Percentiles rank a stretch among this genome's conserved stretches.
Conservation (phyloP, 192 early-diverging fungal genomes). For the Backusella sp. region DNA sequence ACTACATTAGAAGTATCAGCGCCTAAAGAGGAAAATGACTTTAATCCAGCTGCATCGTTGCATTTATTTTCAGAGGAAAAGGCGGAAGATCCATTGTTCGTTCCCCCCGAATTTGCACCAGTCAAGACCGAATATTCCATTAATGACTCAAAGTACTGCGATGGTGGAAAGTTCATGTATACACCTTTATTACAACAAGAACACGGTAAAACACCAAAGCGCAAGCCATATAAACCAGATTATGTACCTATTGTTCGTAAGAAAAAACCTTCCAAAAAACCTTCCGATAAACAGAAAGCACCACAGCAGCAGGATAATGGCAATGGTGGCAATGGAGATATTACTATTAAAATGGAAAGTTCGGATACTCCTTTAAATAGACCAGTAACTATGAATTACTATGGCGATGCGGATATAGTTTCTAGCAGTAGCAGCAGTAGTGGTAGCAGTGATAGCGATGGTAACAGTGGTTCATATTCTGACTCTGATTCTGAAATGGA, state of each 20-base stretch:
- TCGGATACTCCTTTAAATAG: not conserved
- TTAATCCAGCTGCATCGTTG: not conserved
- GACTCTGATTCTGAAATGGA: not conserved
- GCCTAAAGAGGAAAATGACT: not conserved
- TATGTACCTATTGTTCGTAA: slow-evolving; percentile 27
- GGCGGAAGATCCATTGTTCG: slow-evolving; percentile 5
- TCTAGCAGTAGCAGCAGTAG: slow-evolving; percentile 8
- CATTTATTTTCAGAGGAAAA: not conserved
- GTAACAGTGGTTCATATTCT: not conserved
- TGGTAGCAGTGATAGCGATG: not conserved
- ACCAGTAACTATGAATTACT: not conserved
- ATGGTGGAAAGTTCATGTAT: slow-evolving; percentile 39
- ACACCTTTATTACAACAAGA: slow-evolving; percentile 10
- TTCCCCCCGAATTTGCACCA: slow-evolving; percentile 36
- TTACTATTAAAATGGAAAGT: not conserved
- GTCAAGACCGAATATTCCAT: slow-evolving; percentile 18
- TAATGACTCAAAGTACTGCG: slow-evolving; percentile 38
- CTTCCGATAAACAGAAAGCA: not conserved
- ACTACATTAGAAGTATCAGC: not conserved
- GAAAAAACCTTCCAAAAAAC: slow-evolving; percentile 12
- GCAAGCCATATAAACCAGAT: slow-evolving; percentile 32
- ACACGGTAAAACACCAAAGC: slow-evolving; percentile 4
- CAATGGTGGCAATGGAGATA: not conserved
- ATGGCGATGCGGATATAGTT: not conserved
- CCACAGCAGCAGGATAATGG: not conserved